These are phyloP conservation scores for Stylosanthes scabra DNA, from an alignment of 331 rosid genomes.

Conservation along the genomic window DNA sequence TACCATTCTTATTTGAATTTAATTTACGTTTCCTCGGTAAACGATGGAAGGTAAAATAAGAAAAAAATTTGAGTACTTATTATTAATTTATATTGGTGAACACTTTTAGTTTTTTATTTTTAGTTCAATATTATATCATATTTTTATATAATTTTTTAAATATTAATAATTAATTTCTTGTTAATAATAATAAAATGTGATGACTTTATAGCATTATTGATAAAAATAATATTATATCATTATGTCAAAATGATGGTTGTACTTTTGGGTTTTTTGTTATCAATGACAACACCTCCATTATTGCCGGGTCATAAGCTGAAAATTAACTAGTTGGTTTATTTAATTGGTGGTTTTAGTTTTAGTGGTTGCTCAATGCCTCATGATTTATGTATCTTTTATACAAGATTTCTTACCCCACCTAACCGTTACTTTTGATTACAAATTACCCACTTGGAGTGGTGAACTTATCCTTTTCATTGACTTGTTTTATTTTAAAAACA, in stretches of 20 bases:
- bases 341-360: constrained; percentile 33
- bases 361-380: constrained; percentile 39
- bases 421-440: constrained; percentile 48
- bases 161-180: no score
- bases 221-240: not conserved
- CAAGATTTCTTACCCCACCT: constrained; percentile 57
- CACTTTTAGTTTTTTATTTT: no score
- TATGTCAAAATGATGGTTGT: not conserved
- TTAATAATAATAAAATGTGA: no score
- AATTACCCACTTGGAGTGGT: constrained; percentile 46
- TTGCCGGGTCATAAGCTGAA: constrained; percentile 44
- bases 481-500: not conserved
- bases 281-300: constrained; percentile 35
- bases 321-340: constrained; percentile 25
- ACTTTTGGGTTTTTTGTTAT: constrained; percentile 32
- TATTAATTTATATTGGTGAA: no score
- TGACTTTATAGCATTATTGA: no score
- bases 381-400: constrained; percentile 53
- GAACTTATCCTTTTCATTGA: constrained; percentile 51
- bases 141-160: no score
- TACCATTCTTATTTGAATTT: no score
- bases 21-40: no score
- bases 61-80: no score
- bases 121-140: no score
- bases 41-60: no score